phyloP scores from a whole-genome alignment of 129 eudicot genomes.

The Arctium minus region DNA sequence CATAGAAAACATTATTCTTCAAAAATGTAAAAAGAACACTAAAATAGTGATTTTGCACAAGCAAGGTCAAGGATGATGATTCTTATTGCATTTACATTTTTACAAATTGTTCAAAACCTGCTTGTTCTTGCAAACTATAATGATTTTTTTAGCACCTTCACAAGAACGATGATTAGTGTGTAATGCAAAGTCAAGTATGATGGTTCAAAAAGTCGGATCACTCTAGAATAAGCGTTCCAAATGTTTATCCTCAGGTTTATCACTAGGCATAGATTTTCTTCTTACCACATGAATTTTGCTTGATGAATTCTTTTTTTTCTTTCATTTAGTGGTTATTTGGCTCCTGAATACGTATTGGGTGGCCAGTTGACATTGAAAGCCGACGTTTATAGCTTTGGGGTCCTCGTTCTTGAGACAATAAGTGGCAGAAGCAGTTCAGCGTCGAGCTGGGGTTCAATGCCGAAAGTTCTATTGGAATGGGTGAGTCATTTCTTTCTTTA shows the following conservation, averaged over 20 bases:
- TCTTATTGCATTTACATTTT: not conserved
- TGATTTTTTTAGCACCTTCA: no score
- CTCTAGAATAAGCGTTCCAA: not conserved
- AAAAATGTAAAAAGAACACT: not conserved
- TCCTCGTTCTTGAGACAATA: slow-evolving; percentile 69
- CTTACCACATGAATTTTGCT: not conserved
- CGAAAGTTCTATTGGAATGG: slow-evolving; percentile 72
- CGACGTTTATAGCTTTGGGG: slow-evolving; percentile 95
- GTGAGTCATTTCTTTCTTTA: slow-evolving; percentile 33
- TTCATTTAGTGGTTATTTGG: slow-evolving; percentile 77
- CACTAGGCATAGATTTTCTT: not conserved
- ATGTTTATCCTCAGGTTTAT: not conserved
- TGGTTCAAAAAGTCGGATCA: not conserved
- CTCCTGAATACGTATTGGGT: slow-evolving; percentile 90
- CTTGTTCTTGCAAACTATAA: not conserved
- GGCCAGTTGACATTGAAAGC: slow-evolving; percentile 85
- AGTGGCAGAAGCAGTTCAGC: slow-evolving; percentile 70
- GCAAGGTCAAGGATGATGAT: not conserved
- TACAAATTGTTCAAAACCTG: not conserved
- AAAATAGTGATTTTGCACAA: not conserved
- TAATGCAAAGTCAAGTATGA: not conserved
- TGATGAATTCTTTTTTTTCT: slow-evolving; percentile 7
- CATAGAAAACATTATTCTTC: not conserved
- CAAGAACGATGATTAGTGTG: not conserved
- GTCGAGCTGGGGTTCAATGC: slow-evolving; percentile 47